Evolutionary conservation across 192 early-diverging fungal species (phyloP), one percentile per base, ranked within the genome.

Genomic region (Geosiphon pyriformis): DNA sequence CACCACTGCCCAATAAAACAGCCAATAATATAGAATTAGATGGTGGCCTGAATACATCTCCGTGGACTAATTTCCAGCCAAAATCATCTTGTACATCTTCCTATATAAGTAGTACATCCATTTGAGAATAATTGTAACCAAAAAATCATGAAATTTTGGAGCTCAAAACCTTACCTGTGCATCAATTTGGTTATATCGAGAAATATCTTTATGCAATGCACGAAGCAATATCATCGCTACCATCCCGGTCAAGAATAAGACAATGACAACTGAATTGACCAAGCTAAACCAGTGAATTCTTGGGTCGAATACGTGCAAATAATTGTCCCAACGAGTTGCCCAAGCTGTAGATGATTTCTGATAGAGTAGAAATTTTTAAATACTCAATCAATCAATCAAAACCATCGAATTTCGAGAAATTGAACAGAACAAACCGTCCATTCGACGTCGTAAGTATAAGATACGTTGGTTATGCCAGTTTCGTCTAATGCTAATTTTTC

Each of bases 11-110:
- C 23, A 93, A 70, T 32, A 93, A 80, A 11, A 93, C 90, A 0
- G 91, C 77, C 26, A 98, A 76, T 54, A 90, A 76, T 65, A 88
- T 85, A 53, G 86, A 78, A 31, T 87, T 84, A 27, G 80, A 68
- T 2, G 95, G 93, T 25, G 92, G 72, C n/a, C 95, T 87, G 79
- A 98, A 98, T n/a, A 98, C 90, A 74, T 98, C 95, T 31, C 93
- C 93, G 59, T 98, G 95, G 4, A 98, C 91, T 31, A 93, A 85
- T 76, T 96, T 98, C 95, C 95, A 98, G 2, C 95, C 95, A 85
- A 91, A 95, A 63, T 98, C 95, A 62, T 98, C 95, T 64, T 89
- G 88, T 30, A 90, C 75, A 68, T 90, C 86, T 64, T 92, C 87
- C 58, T 75, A 66, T 56, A 53, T n/a, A n/a, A n/a, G n/a, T n/a